A percentile compares a stretch with the other conserved stretches of the same genome.
These are phyloP conservation scores for Colletotrichum brevisporum DNA, from an alignment of 2,329 filamentous ascomycete species.

Conservation along the genomic window DNA sequence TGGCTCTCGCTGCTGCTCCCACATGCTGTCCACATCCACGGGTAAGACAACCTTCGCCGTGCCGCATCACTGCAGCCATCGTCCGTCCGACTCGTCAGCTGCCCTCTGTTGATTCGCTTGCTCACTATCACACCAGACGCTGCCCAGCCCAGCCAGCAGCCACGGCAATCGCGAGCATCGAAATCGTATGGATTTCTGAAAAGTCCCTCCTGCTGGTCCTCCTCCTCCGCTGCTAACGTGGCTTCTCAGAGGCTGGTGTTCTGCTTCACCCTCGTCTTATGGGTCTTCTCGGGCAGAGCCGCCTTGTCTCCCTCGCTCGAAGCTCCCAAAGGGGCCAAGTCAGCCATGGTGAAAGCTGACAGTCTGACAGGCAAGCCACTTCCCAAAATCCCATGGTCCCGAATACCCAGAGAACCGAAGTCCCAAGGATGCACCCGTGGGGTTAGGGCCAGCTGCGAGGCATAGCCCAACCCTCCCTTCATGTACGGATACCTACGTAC, in stretches of 20 bases:
- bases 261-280: conserved; percentile 5
- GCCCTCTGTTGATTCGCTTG: conserved; percentile 18
- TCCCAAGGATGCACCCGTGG: conserved; percentile 25
- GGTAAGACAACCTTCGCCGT: conserved; percentile 34
- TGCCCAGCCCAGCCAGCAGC: conserved; percentile 13
- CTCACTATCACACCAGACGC: background rate
- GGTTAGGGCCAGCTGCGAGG: conserved; percentile 13
- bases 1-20: conserved; percentile 21
- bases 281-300: conserved; percentile 21
- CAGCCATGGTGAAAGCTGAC: conserved; percentile 23
- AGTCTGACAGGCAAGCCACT: conserved; percentile 35
- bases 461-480: conserved; percentile 29
- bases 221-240: conserved; percentile 12
- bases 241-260: conserved; percentile 9
- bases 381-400: conserved; percentile 33
- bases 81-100: conserved; percentile 33
- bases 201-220: conserved; percentile 13
- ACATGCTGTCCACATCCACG: conserved; percentile 14
- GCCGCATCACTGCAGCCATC: conserved; percentile 34
- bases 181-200: conserved; percentile 16
- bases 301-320: conserved; percentile 3
- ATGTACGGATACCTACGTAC: conserved; percentile 12
- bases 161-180: conserved; percentile 24
- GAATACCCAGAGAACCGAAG: conserved; percentile 27
- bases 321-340: conserved; percentile 10